These are phyloP conservation scores for Vitis hybrid DNA, from an alignment of 177 flowering plant genomes.

Conservation along the genomic window DNA sequence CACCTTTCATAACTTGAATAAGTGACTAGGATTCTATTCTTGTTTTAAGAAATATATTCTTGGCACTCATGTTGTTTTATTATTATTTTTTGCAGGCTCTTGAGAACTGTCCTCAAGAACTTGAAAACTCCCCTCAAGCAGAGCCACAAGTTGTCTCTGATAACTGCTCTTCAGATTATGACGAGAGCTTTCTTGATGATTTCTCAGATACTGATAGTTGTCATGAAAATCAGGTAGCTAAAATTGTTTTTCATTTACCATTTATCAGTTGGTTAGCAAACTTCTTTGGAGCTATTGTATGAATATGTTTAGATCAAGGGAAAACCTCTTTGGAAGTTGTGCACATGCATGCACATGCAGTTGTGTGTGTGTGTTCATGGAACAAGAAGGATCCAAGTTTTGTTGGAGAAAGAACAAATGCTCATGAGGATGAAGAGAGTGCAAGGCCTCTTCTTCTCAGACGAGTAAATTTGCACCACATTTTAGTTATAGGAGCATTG, in stretches of 20 bases:
- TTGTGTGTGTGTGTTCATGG: too few relatives aligned
- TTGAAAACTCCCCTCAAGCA: conserved; percentile 26
- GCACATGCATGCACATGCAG: neutral
- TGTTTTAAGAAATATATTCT: neutral
- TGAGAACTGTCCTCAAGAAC: conserved; percentile 38
- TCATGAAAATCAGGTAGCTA: conserved; percentile 49
- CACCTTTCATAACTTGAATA: neutral
- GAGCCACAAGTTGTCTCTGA: conserved; percentile 25
- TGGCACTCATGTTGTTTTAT: neutral
- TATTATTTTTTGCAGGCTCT: conserved; percentile 42
- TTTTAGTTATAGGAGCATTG: neutral
- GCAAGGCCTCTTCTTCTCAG: neutral
- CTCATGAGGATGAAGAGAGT: neutral
- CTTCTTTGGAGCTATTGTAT: neutral
- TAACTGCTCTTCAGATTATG: conserved; percentile 44
- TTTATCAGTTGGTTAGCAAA: neutral
- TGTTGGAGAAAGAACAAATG: neutral
- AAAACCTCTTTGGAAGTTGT: neutral
- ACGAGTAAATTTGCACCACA: neutral
- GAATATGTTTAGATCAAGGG: neutral
- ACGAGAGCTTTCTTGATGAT: conserved; percentile 42
- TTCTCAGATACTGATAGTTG: conserved; percentile 33
- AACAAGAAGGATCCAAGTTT: too few relatives aligned
- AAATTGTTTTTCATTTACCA: neutral
- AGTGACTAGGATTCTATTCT: neutral